Percentiles rank a stretch among this genome's conserved stretches.
These are phyloP conservation scores for Takashimella tepidaria DNA, from an alignment of 1,284 basidiomycete species.

Conservation along the genomic window DNA sequence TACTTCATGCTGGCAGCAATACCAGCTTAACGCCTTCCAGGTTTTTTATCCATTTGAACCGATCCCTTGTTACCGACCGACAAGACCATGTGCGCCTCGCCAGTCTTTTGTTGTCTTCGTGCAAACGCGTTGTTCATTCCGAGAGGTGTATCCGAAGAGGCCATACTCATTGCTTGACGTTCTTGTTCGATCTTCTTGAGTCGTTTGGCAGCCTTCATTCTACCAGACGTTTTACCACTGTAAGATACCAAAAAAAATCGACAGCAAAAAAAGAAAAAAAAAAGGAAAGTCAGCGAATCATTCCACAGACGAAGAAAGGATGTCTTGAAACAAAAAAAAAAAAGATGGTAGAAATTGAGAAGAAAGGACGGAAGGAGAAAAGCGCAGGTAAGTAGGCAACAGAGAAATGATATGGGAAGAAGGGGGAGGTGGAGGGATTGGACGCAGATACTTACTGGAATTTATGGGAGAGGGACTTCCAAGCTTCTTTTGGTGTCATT, in stretches of 20 bases:
- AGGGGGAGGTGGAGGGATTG: too few relatives aligned
- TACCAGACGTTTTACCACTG: constrained; percentile 79
- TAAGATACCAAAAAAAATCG: constrained; percentile 1
- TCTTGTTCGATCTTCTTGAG: constrained; percentile 91
- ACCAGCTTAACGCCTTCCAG: neutral
- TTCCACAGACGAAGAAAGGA: too few relatives aligned
- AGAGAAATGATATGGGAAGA: too few relatives aligned
- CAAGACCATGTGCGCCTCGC: constrained; percentile 88
- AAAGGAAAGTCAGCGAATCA: too few relatives aligned
- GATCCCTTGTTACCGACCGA: constrained; percentile 89
- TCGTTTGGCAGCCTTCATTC: constrained; percentile 90
- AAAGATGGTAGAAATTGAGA: too few relatives aligned
- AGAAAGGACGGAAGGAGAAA: too few relatives aligned
- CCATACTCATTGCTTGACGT: constrained; percentile 83
- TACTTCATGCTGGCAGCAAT: too few relatives aligned
- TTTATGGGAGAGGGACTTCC: constrained; percentile 90
- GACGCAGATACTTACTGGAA: constrained; percentile 65
- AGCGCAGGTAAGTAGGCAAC: too few relatives aligned
- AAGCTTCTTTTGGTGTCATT: constrained; percentile 90
- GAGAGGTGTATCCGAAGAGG: constrained; percentile 82
- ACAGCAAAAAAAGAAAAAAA: too few relatives aligned
- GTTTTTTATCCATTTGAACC: constrained; percentile 38
- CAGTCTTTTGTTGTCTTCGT: constrained; percentile 80
- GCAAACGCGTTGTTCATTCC: constrained; percentile 90
- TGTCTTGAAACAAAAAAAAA: too few relatives aligned